These are phyloP conservation scores for Oldenlandia corymbosa DNA, from an alignment of 257 asterid species.

Conservation along the genomic window DNA sequence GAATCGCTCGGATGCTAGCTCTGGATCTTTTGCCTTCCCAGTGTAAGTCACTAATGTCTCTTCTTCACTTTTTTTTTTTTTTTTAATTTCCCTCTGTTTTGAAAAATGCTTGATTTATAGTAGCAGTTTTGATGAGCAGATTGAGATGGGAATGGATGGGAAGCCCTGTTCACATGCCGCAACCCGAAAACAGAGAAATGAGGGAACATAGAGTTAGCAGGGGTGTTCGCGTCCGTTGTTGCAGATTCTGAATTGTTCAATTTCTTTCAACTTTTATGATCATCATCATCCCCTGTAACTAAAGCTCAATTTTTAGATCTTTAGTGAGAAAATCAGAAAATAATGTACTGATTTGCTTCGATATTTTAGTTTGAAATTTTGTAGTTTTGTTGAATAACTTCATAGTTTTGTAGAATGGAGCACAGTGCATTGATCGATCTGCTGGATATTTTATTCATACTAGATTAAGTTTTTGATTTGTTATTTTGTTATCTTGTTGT, in stretches of 20 bases:
- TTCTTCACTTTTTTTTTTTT: too few species aligned
- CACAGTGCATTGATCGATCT: too few species aligned
- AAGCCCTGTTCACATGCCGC: conserved; percentile 84
- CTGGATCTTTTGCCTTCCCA: conserved; percentile 75
- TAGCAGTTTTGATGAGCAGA: conserved; percentile 32
- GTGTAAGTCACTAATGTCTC: conserved; percentile 38
- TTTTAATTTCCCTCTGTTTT: not conserved
- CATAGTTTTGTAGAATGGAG: too few species aligned
- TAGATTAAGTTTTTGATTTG: too few species aligned
- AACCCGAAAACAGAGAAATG: conserved; percentile 20
- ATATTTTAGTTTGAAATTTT: too few species aligned
- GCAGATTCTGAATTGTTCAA: conserved; percentile 36
- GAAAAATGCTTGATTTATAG: not conserved
- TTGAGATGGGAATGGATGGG: conserved; percentile 67
- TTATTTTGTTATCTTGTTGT: too few species aligned
- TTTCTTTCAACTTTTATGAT: not conserved
- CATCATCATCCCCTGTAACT: too few species aligned
- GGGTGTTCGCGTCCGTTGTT: conserved; percentile 40
- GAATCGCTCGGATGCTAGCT: conserved; percentile 47
- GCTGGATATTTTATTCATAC: too few species aligned
- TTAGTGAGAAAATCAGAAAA: not conserved
- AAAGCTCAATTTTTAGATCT: too few species aligned
- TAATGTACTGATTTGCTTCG: not conserved
- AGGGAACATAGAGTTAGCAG: conserved; percentile 27
- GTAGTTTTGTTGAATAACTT: too few species aligned